A percentile compares a stretch with the other conserved stretches of the same genome.
phyloP scores from a whole-genome alignment of 2,329 filamentous ascomycete species.

The Venturia oleaginea region DNA sequence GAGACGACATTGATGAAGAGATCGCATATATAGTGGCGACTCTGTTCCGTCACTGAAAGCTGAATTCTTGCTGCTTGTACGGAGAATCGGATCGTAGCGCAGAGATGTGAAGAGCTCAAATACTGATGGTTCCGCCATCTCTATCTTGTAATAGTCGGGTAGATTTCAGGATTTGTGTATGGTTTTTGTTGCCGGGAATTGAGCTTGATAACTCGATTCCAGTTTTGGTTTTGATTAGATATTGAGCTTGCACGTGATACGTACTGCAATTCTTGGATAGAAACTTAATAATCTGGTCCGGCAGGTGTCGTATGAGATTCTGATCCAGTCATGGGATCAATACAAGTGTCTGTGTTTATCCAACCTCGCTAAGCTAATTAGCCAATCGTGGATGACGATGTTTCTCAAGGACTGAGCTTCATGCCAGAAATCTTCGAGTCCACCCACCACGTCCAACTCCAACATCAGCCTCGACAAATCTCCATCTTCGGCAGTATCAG shows the following conservation, averaged over 20 bases:
- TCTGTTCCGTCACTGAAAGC: constrained; percentile 39
- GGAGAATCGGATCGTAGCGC: constrained; percentile 30
- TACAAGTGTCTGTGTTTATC: neutral
- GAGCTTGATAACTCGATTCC: too few relatives aligned
- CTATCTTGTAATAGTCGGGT: too few relatives aligned
- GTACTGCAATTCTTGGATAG: too few relatives aligned
- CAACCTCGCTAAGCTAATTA: neutral
- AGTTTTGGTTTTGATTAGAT: too few relatives aligned
- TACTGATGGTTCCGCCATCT: neutral
- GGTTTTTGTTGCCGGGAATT: too few relatives aligned
- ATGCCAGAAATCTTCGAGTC: neutral
- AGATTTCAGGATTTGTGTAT: too few relatives aligned
- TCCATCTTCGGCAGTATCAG: neutral
- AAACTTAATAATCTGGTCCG: neutral
- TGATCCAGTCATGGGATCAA: neutral
- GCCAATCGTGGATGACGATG: neutral
- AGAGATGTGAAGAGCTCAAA: constrained; percentile 33
- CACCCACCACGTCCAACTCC: neutral
- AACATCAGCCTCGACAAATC: neutral
- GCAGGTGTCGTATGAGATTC: neutral
- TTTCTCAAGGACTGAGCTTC: neutral
- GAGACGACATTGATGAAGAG: constrained; percentile 69
- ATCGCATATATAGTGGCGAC: constrained; percentile 69
- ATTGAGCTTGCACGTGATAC: neutral
- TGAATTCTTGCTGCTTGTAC: constrained; percentile 30